Evolutionary conservation across 306 rosid species (phyloP).

Genomic region (Begonia peltatifolia): DNA sequence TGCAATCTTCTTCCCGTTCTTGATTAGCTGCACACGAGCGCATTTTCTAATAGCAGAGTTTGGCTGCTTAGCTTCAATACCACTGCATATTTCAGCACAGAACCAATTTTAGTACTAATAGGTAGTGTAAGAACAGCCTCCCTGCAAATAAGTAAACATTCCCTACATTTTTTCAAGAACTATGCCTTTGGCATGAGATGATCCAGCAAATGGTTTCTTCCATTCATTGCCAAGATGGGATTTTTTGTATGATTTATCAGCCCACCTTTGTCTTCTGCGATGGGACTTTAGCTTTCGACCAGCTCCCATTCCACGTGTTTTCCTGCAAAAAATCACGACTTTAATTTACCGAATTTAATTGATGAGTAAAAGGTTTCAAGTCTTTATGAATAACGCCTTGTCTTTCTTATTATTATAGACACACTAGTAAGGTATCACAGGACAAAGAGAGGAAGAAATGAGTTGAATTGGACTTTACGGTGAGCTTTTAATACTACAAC

Average conservation of each 20-base stretch:
- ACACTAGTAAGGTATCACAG: too few relatives aligned
- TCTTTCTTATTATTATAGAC: too few relatives aligned
- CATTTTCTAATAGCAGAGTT: slow-evolving; percentile 61
- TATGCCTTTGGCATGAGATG: slow-evolving; percentile 49
- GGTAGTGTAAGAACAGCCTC: too few relatives aligned
- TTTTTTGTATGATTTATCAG: slow-evolving; percentile 52
- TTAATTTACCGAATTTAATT: too few relatives aligned
- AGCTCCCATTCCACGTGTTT: slow-evolving; percentile 56
- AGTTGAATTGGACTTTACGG: too few relatives aligned
- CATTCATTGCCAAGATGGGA: slow-evolving; percentile 55
- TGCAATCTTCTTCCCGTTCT: slow-evolving; percentile 55
- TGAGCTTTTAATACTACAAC: too few relatives aligned
- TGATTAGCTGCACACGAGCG: slow-evolving; percentile 53
- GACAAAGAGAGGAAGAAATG: too few relatives aligned
- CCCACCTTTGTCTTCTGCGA: slow-evolving; percentile 57
- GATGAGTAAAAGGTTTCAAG: too few relatives aligned
- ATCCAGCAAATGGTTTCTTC: slow-evolving; percentile 61
- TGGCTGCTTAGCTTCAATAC: slow-evolving; percentile 59
- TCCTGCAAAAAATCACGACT: slow-evolving; percentile 14
- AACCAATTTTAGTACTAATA: too few relatives aligned
- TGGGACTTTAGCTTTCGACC: slow-evolving; percentile 57
- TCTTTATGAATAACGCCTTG: too few relatives aligned
- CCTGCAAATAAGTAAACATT: too few relatives aligned
- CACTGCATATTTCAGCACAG: slow-evolving; percentile 22
- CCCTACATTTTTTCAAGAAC: slow-evolving; percentile 51